Percentiles rank a stretch among this genome's conserved stretches.
Evolutionary conservation across 164 flowering plant genomes (phyloP).

Genomic region (Vitis rotundifolia): DNA sequence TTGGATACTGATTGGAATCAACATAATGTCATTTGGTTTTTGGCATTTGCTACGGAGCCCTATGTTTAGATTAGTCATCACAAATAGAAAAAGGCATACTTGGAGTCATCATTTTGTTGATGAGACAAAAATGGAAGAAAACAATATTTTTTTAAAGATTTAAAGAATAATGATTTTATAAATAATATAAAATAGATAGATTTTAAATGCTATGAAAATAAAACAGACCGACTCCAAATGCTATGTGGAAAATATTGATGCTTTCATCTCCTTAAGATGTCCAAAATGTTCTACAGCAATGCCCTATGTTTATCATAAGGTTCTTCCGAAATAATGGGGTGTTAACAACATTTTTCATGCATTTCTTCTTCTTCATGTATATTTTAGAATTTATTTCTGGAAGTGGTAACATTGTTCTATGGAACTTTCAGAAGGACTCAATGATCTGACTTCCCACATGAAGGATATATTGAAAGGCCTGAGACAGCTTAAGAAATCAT

Average conservation of each 20-base stretch:
- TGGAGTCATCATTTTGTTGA: too few relatives aligned
- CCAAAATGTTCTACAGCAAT: not conserved
- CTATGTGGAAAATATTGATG: not conserved
- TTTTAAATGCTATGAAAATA: not conserved
- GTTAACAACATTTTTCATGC: too few relatives aligned
- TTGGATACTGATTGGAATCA: not conserved
- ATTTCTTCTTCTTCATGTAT: too few relatives aligned
- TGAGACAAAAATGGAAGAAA: too few relatives aligned
- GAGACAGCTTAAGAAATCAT: conserved; percentile 66
- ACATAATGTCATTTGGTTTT: not conserved
- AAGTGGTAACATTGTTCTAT: conserved; percentile 3
- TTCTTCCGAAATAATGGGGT: too few relatives aligned
- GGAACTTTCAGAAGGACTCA: conserved; percentile 58
- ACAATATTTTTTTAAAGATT: not conserved
- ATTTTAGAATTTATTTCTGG: not conserved
- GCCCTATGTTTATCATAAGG: too few relatives aligned
- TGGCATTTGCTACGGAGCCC: not conserved
- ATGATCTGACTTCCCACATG: conserved; percentile 40
- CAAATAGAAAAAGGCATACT: not conserved
- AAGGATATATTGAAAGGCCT: conserved; percentile 67
- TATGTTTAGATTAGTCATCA: not conserved
- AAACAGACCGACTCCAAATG: not conserved
- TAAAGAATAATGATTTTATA: not conserved
- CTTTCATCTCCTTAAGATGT: not conserved
- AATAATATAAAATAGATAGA: not conserved